Percentiles rank a stretch among this genome's conserved stretches.
Conservation (phyloP, 177 flowering plant genomes). For the Tripterygium wilfordii region DNA sequence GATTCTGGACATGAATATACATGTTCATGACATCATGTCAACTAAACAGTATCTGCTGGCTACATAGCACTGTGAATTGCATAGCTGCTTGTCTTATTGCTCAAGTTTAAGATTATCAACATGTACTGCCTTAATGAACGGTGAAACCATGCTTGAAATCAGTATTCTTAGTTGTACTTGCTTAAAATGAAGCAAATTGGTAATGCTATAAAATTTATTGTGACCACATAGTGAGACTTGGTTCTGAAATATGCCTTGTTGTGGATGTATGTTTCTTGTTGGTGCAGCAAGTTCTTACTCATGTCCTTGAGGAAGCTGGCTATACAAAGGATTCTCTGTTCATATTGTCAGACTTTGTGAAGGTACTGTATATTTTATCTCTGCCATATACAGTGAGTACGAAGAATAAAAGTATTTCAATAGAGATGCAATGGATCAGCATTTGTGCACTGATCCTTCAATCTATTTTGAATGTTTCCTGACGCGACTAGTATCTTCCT, state of each 20-base stretch:
- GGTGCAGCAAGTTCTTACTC: conserved; percentile 46
- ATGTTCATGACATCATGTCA: too few species aligned
- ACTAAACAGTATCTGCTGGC: too few species aligned
- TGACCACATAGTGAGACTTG: not conserved
- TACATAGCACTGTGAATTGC: too few species aligned
- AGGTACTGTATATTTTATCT: conserved; percentile 21
- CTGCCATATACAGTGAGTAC: not conserved
- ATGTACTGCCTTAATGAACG: too few species aligned
- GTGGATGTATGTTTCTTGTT: conserved; percentile 6
- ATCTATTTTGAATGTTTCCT: too few species aligned
- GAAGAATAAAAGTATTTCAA: too few species aligned
- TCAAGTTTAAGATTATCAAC: too few species aligned
- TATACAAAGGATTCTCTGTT: conserved; percentile 38
- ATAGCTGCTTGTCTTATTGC: too few species aligned
- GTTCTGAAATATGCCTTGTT: not conserved
- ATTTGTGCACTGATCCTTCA: not conserved
- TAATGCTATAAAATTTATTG: not conserved
- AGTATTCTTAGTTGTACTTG: not conserved
- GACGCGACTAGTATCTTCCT: too few species aligned
- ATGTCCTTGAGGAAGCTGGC: conserved; percentile 59
- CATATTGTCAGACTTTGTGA: conserved; percentile 36
- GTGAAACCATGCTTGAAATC: too few species aligned
- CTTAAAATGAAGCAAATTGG: not conserved
- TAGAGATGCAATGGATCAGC: too few species aligned
- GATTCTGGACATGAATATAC: too few species aligned